Evolutionary conservation across 371 early-diverging fungal genomes (phyloP), one percentile per base, ranked within the genome.

Genomic region (Dinochytrium kinnereticum): DNA sequence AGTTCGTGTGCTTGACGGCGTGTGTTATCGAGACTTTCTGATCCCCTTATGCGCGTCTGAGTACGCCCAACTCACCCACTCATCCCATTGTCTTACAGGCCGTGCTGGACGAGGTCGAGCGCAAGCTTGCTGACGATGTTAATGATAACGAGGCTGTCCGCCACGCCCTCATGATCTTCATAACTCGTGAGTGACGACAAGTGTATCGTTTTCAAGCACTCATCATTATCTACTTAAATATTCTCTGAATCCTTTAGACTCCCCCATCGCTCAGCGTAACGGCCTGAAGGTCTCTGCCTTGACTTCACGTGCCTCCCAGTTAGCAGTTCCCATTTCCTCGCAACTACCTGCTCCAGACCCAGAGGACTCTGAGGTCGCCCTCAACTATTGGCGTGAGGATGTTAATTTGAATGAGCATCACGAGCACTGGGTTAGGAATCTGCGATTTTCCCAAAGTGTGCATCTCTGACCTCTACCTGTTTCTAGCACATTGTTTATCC

Each of bases 301-400:
- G 17, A 30, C 34, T 21, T 21, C 2, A 17, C 70, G 70, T 61
- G 70, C 70, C 19, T 19, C 70, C 13, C 5, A 26, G 13, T 19
- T 57, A 2, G 70, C 70, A 30, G 39, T 57, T 33, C 70, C 70
- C 57, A 31, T 57, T 38, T 59, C 15, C 53, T 17, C 70, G 19
- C 24, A 21, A 5, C 19, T 68, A 13, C 68, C 68, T 17, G 59
- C 71, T 39, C 59, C 59, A n/a, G 49, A 31, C 34, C 59, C 30
- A 2, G 34, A 70, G 55, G 53, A 70, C 61, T 24, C 38, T 28
- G 71, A 70, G 50, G 71, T 37, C 21, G 40, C 37, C 3, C 59
- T 70, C 24, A 44, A 70, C 71, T 70, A 59, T 44, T 70, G 71
- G 71, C 59, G 71, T 3, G 71, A 70, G 28, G 71, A 70, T 38